Percentiles rank a stretch among this genome's conserved stretches.
Conservation (phyloP, 345 rosid species). For the Pugionium cornutum region DNA sequence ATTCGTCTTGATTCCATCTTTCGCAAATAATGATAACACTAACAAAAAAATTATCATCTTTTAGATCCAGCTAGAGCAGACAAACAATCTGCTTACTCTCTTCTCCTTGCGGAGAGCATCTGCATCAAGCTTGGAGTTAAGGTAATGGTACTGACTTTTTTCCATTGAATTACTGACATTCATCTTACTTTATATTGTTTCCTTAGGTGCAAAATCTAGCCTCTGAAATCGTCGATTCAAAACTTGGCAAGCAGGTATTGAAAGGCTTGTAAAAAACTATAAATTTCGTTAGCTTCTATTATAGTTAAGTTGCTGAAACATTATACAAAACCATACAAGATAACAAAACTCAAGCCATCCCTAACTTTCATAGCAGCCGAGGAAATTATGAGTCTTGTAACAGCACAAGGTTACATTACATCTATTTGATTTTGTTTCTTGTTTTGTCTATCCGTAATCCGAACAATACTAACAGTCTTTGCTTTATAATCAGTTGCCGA, state of each 20-base stretch:
- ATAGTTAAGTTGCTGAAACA: conserved; percentile 9
- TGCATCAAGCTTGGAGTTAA: conserved; percentile 80
- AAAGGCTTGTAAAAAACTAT: not conserved
- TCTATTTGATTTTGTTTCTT: not conserved
- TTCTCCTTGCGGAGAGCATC: conserved; percentile 90
- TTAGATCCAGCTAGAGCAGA: conserved; percentile 91
- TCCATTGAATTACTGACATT: conserved; percentile 17
- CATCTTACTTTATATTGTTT: conserved; percentile 11
- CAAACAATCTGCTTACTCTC: conserved; percentile 86
- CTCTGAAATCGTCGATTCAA: conserved; percentile 88
- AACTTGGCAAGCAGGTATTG: conserved; percentile 87
- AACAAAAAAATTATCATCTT: conserved; percentile 24
- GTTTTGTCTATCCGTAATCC: not conserved
- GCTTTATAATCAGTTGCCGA: conserved; percentile 60
- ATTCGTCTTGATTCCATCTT: conserved; percentile 8
- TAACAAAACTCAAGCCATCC: conserved; percentile 76
- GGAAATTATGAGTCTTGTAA: conserved; percentile 97
- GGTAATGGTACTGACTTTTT: conserved; percentile 42
- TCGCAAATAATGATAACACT: not conserved
- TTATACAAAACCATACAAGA: conserved; percentile 48
- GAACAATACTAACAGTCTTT: conserved; percentile 1
- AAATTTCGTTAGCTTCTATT: not conserved
- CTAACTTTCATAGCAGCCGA: conserved; percentile 86
- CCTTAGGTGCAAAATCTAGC: conserved; percentile 87
- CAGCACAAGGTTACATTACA: conserved; percentile 78